Base-by-base conservation (phyloP, 345 rosid genomes). In the Gossypium thurberi region DNA sequence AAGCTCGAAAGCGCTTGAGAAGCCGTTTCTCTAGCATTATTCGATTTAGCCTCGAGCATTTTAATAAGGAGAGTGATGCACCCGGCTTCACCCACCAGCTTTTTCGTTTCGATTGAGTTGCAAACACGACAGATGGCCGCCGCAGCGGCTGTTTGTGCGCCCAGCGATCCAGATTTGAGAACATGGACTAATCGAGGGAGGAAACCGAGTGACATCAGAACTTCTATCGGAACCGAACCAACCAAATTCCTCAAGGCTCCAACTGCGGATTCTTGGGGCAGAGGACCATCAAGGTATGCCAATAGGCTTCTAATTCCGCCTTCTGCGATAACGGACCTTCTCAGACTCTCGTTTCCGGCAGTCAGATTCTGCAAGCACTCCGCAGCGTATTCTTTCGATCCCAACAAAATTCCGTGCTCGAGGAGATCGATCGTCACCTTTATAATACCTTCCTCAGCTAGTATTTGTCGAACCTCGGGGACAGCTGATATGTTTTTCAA, bases 351-450 rank as follows among this genome's bases (percentile, higher is more conserved):
- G 17, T 89, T 91, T 76, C 88, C 84, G 2, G 93, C 81, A 8
- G 98, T 90, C 75, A 94, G 93, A 83, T 91, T 89, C 85, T 90
- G 96, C 83, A 94, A 81, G 82, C 96, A 91, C 77, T 94, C 96
- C 0, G 97, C 90, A 0, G 98, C 97, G 46, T 94, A 87, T 67
- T 94, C 98, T 84, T 90, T 94, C 10, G 94, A 79, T 59, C 97
- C 93, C 40, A 90, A 63, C 59, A 89, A 66, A 64, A 91, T 86
- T 71, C 98, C 98, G 33, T 84, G 78, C 60, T 82, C 90, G 10
- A 94, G 90, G 25, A 91, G 88, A 74, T 85, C 61, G 71, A 91
- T 82, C 96, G 87, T 94, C 17, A 87, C 90, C 78, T 68, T 83
- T 21, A 94, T 79, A 13, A 89, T 85, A 21, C 97, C 98, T 84